phyloP scores from a whole-genome alignment of 164 flowering plant species.

The Piper betle region DNA sequence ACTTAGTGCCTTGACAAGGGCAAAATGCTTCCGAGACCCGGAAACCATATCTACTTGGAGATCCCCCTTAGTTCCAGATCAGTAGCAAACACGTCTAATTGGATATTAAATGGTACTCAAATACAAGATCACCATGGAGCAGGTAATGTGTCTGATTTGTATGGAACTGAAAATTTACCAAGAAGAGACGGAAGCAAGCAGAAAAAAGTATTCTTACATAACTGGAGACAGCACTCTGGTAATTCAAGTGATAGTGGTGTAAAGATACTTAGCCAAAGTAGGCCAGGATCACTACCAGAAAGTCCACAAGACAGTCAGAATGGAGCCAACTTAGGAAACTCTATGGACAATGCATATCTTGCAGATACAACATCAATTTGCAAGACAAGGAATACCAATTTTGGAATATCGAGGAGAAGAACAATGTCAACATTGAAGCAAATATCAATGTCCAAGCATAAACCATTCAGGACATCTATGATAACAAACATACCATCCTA shows the following conservation, averaged over 20 bases:
- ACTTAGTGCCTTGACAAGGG: constrained; percentile 67
- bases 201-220: constrained; percentile 58
- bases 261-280: constrained; percentile 15
- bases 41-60: constrained; percentile 84
- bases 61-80: constrained; percentile 68
- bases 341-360: constrained; percentile 39
- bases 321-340: constrained; percentile 36
- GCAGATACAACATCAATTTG: constrained; percentile 27
- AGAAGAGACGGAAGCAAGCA: constrained; percentile 7
- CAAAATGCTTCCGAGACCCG: constrained; percentile 73
- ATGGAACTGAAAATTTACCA: constrained; percentile 14
- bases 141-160: constrained; percentile 4
- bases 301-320: constrained; percentile 48
- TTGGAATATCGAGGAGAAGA: constrained; percentile 23
- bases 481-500: constrained; percentile 23
- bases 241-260: constrained; percentile 34
- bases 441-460: constrained; percentile 11
- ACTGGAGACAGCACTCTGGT: constrained; percentile 60
- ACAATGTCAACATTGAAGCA: constrained; percentile 13
- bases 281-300: constrained; percentile 19
- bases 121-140: constrained; percentile 3
- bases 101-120: constrained; percentile 11
- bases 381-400: constrained; percentile 36
- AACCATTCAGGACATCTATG: constrained; percentile 10
- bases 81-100: constrained; percentile 11